Evolutionary conservation across 441 rosid genomes (phyloP), one percentile per base, ranked within the genome.

Genomic region (Populus trichocarpa): DNA sequence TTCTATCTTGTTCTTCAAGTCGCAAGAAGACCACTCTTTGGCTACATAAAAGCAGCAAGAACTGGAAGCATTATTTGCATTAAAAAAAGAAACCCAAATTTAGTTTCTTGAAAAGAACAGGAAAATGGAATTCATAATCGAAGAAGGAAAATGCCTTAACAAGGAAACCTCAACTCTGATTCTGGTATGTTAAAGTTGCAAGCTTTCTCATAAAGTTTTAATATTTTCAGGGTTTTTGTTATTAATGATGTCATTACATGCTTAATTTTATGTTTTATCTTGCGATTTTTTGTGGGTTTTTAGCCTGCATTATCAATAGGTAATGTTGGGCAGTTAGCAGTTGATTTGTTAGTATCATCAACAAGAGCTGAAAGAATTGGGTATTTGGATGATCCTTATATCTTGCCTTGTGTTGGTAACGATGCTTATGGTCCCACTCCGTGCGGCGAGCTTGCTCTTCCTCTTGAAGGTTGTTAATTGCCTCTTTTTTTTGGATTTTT

Each of bases 221-320:
- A 14, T 73, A 6, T 59, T 26, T 76, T 6, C 40, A 13, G 46
- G 71, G 20, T n/a, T 32, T 70, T 40, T 73, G 72, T 8, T 84
- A 53, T 53, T 53, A 53, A 16, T 53, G 8, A 53, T 53, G 22
- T 77, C 8, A 8, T 18, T 46, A 6, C 46, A 22, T 76, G 50
- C 68, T 76, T 18, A 20, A 46, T 66, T 16, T 10, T 69, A 18
- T 50, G 4, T 64, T 40, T 81, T 16, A 16, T 72, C 40, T 57
- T 46, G 2, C 32, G 18, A 35, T 12, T 26, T 66, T 69, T 63
- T n/a, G 13, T 9, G 66, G 36, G 35, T 40, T 25, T 16, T 64
- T 73, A 96, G 97, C 99, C 97, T 26, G 98, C 99, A 30, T 77
- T 96, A 72, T 96, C 98, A 50, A 90, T 91, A 50, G 99, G 99